Evolutionary conservation across 148 eudicot species (phyloP), one percentile per base, ranked within the genome.

Genomic region (Cornus suecica): DNA sequence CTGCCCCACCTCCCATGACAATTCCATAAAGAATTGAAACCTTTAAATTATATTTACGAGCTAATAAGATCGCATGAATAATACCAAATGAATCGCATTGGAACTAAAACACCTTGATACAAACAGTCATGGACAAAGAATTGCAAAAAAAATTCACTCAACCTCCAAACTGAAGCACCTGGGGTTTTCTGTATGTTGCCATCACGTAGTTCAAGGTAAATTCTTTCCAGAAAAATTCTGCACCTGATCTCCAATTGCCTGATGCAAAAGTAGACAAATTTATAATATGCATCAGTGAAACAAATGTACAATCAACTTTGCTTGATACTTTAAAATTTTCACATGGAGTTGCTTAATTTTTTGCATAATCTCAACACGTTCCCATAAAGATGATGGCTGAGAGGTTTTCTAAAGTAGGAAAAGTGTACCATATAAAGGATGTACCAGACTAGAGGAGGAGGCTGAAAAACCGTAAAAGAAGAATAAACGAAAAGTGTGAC

Each of bases 1-100:
- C 99, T 24, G 87, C 97, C 77, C 97, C 99, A 73, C 99, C 99
- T 77, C 99, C 99, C 97, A 94, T 92, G 60, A 90, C 96, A 80
- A 94, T 92, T 65, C 97, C 99, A 80, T 91, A 80, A 70, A 94
- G 95, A 78, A 94, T 87, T 66, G 99, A 94, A 77, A 94, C 99
- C 99, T 94, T 76, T 68, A 75, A 75, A 69, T 64, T 60, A 73
- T 68, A 66, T 29, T 62, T 70, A 65, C 30, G 77, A 72, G 76
- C n/a, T 32, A 70, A 25, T 58, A 65, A 32, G 23, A 77, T 28
- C 24, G 54, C 16, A 61, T 65, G 29, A 71, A 25, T 9, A 70
- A 27, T 70, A 51, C 26, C 37, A 58, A 15, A 58, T 58, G 62
- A 58, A 58, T 18, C 22, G 18, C 20, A 6, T 20, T n/a, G 24